Percentiles rank a stretch among this genome's conserved stretches.
Conservation (phyloP, 305 asterid species). For the Petunia hybrid region DNA sequence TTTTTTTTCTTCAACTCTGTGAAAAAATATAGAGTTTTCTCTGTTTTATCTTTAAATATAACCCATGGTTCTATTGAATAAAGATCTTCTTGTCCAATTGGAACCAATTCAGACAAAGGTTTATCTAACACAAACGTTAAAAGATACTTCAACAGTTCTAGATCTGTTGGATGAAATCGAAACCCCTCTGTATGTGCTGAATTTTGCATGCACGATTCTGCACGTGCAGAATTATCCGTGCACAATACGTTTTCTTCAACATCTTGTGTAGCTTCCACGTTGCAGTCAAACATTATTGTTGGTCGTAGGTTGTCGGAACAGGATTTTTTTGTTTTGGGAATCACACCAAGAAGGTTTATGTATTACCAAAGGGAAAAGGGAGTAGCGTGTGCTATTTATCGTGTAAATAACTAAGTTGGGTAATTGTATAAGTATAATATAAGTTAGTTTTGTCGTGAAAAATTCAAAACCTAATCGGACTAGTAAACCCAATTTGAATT, state of each 20-base stretch:
- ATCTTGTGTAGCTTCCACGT: no score
- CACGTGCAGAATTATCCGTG: not conserved
- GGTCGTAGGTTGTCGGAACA: no score
- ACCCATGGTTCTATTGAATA: conserved; percentile 25
- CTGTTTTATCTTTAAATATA: not conserved
- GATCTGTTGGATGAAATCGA: conserved; percentile 18
- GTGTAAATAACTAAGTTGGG: no score
- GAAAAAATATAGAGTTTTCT: not conserved
- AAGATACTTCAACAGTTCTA: conserved; percentile 11
- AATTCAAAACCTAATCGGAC: no score
- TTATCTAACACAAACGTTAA: not conserved
- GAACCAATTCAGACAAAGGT: not conserved
- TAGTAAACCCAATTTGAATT: no score
- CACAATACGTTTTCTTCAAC: not conserved
- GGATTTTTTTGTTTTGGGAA: no score
- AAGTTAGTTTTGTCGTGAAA: no score
- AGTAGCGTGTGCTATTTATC: no score
- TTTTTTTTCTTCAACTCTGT: conserved; percentile 25
- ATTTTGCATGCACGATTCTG: not conserved
- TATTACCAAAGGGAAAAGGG: no score
- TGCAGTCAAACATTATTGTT: no score
- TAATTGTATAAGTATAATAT: no score
- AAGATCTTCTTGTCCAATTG: not conserved
- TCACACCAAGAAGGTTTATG: no score
- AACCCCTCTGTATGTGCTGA: not conserved